phyloP scores from a whole-genome alignment of 768 basidiomycete species.

The Pisolithus microcarpus region DNA sequence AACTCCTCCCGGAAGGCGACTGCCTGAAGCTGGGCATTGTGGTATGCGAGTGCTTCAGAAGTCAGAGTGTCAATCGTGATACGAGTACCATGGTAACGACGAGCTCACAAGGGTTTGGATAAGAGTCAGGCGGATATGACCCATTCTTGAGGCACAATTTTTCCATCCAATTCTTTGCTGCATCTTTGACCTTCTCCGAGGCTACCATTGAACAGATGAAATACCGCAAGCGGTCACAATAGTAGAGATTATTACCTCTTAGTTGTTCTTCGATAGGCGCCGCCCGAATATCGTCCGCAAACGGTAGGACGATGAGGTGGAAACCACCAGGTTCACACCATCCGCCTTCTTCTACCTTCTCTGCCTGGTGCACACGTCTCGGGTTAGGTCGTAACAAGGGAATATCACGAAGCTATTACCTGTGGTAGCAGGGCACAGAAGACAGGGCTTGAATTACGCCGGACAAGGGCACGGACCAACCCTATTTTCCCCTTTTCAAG shows the following conservation, averaged over 20 bases:
- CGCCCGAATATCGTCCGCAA: conserved; percentile 86
- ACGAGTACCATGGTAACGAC: background rate
- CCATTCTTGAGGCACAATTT: conserved; percentile 75
- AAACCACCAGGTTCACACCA: conserved; percentile 85
- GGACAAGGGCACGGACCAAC: conserved; percentile 60
- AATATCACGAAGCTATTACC: conserved; percentile 32
- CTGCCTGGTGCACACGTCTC: conserved; percentile 41
- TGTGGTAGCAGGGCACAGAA: conserved; percentile 88
- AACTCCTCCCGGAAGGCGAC: conserved; percentile 90
- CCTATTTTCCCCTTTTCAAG: conserved; percentile 75
- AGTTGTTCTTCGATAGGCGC: conserved; percentile 62
- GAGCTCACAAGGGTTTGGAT: conserved; percentile 80
- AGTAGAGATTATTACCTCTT: conserved; percentile 41
- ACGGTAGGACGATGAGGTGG: conserved; percentile 89
- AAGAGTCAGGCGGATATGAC: conserved; percentile 80
- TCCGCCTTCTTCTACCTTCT: conserved; percentile 61
- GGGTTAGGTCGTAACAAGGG: background rate
- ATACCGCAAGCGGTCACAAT: background rate
- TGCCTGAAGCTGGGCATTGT: conserved; percentile 87
- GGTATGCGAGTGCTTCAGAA: conserved; percentile 66
- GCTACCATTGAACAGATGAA: conserved; percentile 37
- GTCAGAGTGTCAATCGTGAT: background rate
- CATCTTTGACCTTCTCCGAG: conserved; percentile 55
- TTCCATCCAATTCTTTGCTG: conserved; percentile 67
- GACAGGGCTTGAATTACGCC: conserved; percentile 65